phyloP scores from a whole-genome alignment of 305 asterid species.

The Solanum hybrid region DNA sequence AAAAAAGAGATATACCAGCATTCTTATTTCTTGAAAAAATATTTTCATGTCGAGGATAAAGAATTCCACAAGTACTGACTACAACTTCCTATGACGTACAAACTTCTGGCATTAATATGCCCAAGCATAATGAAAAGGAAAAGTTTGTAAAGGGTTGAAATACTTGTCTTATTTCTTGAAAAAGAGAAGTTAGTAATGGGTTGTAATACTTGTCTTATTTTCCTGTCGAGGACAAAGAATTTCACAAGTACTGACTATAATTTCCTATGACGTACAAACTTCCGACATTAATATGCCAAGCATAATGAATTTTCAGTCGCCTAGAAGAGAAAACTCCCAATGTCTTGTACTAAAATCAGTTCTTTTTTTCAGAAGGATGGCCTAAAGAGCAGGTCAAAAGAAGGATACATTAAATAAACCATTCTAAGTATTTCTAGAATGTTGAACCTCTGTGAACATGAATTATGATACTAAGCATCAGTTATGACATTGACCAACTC shows the following conservation, averaged over 20 bases:
- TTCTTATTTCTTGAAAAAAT: neutral
- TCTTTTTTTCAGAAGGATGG: neutral
- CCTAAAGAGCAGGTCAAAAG: neutral
- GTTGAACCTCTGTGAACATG: neutral
- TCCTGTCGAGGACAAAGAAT: neutral
- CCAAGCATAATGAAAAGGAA: neutral
- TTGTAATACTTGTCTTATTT: neutral
- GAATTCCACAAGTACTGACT: neutral
- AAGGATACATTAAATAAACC: neutral
- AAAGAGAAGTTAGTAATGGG: neutral
- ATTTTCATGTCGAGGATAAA: neutral
- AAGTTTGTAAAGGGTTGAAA: neutral
- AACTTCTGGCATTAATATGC: neutral
- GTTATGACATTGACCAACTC: neutral
- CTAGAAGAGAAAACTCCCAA: neutral
- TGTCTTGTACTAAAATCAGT: neutral
- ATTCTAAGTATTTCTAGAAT: neutral
- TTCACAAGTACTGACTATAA: neutral
- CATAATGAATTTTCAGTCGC: neutral
- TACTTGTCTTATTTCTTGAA: neutral
- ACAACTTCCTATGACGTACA: neutral
- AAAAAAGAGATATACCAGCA: neutral
- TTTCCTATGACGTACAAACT: neutral
- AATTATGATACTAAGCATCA: neutral
- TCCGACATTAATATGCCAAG: neutral